phyloP scores from a whole-genome alignment of 176 grass and related monocot species.

The Pontederia paniculata region DNA sequence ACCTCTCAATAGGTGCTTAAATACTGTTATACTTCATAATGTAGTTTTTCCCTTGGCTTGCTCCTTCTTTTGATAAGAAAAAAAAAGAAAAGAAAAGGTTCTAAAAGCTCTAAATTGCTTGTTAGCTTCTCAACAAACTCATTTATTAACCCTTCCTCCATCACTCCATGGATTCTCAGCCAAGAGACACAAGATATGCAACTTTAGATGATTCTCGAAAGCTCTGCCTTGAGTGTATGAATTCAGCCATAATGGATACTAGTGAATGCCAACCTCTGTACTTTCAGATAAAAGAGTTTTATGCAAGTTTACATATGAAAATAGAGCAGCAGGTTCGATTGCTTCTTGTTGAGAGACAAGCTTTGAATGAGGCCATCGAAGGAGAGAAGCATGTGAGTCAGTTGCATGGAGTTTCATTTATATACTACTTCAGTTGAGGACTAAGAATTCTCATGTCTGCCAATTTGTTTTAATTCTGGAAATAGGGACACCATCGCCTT shows the following conservation, averaged over 20 bases:
- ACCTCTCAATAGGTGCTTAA: neutral
- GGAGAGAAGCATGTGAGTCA: slow-evolving; percentile 71
- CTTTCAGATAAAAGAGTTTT: slow-evolving; percentile 79
- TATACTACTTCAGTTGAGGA: too few relatives aligned
- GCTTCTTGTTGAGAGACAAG: slow-evolving; percentile 89
- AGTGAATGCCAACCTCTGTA: slow-evolving; percentile 79
- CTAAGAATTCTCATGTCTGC: too few relatives aligned
- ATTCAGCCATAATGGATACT: slow-evolving; percentile 88
- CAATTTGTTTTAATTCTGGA: too few relatives aligned
- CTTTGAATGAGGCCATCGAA: slow-evolving; percentile 92
- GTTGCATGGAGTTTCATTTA: neutral
- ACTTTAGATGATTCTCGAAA: slow-evolving; percentile 70
- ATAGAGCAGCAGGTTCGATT: slow-evolving; percentile 84
- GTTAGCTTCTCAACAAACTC: slow-evolving; percentile 8
- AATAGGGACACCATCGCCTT: too few relatives aligned
- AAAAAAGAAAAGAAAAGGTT: neutral
- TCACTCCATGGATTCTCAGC: slow-evolving; percentile 24
- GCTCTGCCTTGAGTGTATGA: slow-evolving; percentile 77
- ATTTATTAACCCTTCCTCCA: slow-evolving; percentile 22
- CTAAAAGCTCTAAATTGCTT: slow-evolving; percentile 1
- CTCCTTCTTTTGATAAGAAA: neutral
- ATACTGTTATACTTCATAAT: neutral
- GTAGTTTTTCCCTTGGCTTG: too few relatives aligned
- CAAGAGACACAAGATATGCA: slow-evolving; percentile 77
- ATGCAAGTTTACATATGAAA: slow-evolving; percentile 91